phyloP scores from a whole-genome alignment of 805 yeast species.

The Kuraishia ogatae region DNA sequence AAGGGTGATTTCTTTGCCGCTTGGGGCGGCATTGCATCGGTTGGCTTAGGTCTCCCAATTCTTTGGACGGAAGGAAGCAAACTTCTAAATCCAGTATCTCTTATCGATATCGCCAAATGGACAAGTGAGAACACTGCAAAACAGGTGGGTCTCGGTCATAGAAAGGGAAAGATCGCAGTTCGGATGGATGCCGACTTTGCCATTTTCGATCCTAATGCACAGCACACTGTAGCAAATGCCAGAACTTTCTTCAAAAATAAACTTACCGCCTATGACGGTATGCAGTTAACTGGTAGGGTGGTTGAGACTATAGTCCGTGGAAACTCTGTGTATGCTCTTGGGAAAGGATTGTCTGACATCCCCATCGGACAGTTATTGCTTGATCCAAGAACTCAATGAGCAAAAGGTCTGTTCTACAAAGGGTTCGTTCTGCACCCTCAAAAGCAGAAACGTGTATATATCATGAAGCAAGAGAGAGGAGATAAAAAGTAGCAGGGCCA shows the following conservation, averaged over 20 bases:
- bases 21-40: conserved; percentile 95
- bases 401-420: no score
- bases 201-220: conserved; percentile 59
- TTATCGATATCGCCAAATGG: conserved; percentile 69
- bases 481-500: no score
- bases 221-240: conserved; percentile 41
- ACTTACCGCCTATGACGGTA: conserved; percentile 79
- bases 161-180: conserved; percentile 61
- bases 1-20: conserved; percentile 85
- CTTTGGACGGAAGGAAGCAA: conserved; percentile 67
- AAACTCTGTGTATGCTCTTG: conserved; percentile 47
- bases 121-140: conserved; percentile 75
- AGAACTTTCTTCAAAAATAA: conserved; percentile 74
- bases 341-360: conserved; percentile 43
- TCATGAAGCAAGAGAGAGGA: no score
- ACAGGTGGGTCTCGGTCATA: conserved; percentile 69
- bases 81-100: conserved; percentile 38
- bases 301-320: conserved; percentile 79
- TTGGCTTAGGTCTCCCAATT: conserved; percentile 83
- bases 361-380: conserved; percentile 55
- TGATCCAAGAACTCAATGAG: conserved; percentile 39
- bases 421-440: no score
- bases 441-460: no score
- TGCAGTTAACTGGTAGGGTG: conserved; percentile 60
- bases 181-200: conserved; percentile 89